Evolutionary conservation across 1,284 basidiomycete species (phyloP), one percentile per base, ranked within the genome.

Genomic region (Pisolithus thermaeus): DNA sequence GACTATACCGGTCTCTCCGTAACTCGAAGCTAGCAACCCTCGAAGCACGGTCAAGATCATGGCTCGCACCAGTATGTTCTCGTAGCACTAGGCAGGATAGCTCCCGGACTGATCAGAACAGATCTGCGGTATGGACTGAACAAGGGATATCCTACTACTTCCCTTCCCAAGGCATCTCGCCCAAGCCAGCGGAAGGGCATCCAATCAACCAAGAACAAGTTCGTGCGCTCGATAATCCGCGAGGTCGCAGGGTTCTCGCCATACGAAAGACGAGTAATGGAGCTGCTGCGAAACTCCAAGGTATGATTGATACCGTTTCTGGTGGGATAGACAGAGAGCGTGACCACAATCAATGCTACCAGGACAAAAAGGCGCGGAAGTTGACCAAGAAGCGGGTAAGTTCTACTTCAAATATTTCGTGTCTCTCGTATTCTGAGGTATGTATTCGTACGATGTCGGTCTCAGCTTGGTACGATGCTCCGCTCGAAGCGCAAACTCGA

Each of bases 351-450:
- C 27, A 16, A 32, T 14, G 22, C 27, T n/a, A n/a, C 14, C 62
- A 92, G 92, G 94, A 97, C 74, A 97, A 97, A 84, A 96, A 95
- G 78, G 95, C 95, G 56, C 83, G 92, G 74, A 97, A 97, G 79
- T 78, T 97, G 77, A 95, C 93, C 63, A 97, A 97, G 84, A 96
- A 95, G 80, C 85, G 93, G 79, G 93, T 96, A 69, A 63, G 92
- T 79, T 8, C 14, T 39, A 18, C 23, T 30, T 22, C 4, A 14
- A 42, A 3, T n/a, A 16, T 27, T 1, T 36, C 41, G 50, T 14
- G 25, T 20, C 50, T n/a, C 6, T 30, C 16, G 18, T 28, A 14
- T 4, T 4, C 32, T 35, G 36, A 14, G 23, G n/a, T 20, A n/a
- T n/a, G n/a, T n/a, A 11, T 16, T 28, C 51, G 64, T 47, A 54